Base-by-base conservation (phyloP, 2,329 filamentous ascomycete species). In the Plectosphaerella sp. region DNA sequence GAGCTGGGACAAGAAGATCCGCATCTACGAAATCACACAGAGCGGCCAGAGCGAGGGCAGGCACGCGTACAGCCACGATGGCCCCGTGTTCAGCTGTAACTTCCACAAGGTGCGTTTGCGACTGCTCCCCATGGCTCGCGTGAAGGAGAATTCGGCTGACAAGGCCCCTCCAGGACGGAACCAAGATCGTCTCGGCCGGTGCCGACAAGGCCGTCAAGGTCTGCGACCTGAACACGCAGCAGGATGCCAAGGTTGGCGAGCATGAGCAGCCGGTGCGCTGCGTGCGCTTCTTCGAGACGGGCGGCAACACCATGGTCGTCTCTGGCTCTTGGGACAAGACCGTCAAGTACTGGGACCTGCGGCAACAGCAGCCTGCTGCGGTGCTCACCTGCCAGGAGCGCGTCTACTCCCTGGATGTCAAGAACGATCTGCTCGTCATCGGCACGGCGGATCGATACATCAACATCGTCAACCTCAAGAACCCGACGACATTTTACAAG, bases 1-100 rank as follows among this genome's bases (percentile, higher is more conserved):
- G 47, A 96, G 91, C 62, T 99, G 94, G 94, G 94, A 99, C 73
- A 96, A 95, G 76, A 96, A 96, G 70, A 91, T 97, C 57, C 88
- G 92, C 65, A 93, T 99, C 67, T 99, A 97, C 74, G 91, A 97
- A 70, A 91, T 97, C 66, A 84, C 87, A 58, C 73, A 72, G 52
- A 84, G 84, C 59, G 91, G 91, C 43, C 82, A 88, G 66, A 93
- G 88, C 64, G 84, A 91, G 67, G 91, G 91, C 48, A 93, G 92
- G 64, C 91, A 91, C 57, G 76, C 87, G 54, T 95, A 94, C 65
- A 88, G 95, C 60, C 90, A 95, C 71, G 87, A 91, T 59, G 89
- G 81, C 45, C 91, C 92, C 3, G 92, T 96, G 3, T 74, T 99
- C 55, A 88, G 84, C 66, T 87, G 87, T 58, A 88, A 91, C 64